Evolutionary conservation across 495 filamentous ascomycete species (phyloP).

Genomic region (Bacidia rubella): DNA sequence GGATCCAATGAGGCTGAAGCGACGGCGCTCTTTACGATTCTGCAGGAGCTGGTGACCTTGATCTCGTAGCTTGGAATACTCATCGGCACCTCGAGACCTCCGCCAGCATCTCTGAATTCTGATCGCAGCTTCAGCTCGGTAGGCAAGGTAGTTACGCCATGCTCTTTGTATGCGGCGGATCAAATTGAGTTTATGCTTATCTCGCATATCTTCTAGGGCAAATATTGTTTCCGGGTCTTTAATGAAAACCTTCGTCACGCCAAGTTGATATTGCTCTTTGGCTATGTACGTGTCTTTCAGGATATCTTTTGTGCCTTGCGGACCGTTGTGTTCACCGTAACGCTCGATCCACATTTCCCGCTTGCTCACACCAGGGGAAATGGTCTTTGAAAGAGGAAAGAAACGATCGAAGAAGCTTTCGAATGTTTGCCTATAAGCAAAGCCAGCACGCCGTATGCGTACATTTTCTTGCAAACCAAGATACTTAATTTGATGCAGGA

Average conservation of each 20-base stretch:
- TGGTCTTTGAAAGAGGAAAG: slow-evolving; percentile 70
- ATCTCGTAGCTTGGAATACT: slow-evolving; percentile 77
- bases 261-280: slow-evolving; percentile 90
- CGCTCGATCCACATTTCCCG: slow-evolving; percentile 63
- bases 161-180: slow-evolving; percentile 92
- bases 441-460: slow-evolving; percentile 88
- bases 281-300: slow-evolving; percentile 93
- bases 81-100: slow-evolving; percentile 72
- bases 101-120: slow-evolving; percentile 94
- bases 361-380: background rate
- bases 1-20: slow-evolving; percentile 82
- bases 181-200: slow-evolving; percentile 99
- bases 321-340: slow-evolving; percentile 87
- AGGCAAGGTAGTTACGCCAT: slow-evolving; percentile 90
- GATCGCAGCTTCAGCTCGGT: slow-evolving; percentile 81
- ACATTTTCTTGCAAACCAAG: slow-evolving; percentile 98
- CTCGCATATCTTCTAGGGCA: slow-evolving; percentile 92
- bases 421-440: slow-evolving; percentile 94
- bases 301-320: slow-evolving; percentile 82
- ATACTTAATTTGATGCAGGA: slow-evolving; percentile 98
- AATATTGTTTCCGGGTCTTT: slow-evolving; percentile 98
- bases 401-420: slow-evolving; percentile 98
- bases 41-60: slow-evolving; percentile 75
- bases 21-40: slow-evolving; percentile 76
- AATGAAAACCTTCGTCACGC: slow-evolving; percentile 94